Conservation (phyloP, 805 yeast species). For the Cyberlindnera maclurae region DNA sequence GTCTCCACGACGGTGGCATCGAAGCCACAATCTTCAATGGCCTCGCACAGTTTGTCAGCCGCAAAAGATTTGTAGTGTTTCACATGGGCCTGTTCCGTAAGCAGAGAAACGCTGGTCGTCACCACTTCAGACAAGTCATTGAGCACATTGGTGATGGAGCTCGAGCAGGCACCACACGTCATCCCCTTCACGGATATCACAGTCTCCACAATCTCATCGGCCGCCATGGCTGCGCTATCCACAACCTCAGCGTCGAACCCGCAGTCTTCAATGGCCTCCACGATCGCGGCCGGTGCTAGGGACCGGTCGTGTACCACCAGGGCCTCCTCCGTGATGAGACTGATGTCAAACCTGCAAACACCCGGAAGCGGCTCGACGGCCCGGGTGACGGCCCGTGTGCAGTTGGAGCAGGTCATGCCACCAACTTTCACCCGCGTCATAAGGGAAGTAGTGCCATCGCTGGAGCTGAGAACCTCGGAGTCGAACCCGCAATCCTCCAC, state of each 20-base stretch:
- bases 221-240: neutral
- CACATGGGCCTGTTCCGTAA: conserved; percentile 68
- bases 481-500: conserved; percentile 78
- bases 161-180: conserved; percentile 34
- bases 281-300: conserved; percentile 29
- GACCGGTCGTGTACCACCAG: conserved; percentile 38
- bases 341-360: conserved; percentile 51
- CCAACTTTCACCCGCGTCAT: conserved; percentile 17
- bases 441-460: too few species aligned
- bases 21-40: conserved; percentile 75
- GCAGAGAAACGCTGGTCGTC: conserved; percentile 56
- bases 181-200: conserved; percentile 18
- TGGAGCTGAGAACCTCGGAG: conserved; percentile 21
- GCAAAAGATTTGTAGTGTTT: conserved; percentile 33
- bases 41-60: conserved; percentile 33
- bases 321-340: conserved; percentile 74
- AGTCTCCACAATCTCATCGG: conserved; percentile 8
- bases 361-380: conserved; percentile 46
- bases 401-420: conserved; percentile 94
- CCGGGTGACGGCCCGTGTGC: conserved; percentile 60
- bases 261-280: conserved; percentile 57
- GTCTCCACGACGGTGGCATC: conserved; percentile 35
- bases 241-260: conserved; percentile 52
- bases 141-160: conserved; percentile 54
- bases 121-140: conserved; percentile 42